Conservation (phyloP, 495 filamentous ascomycete species). For the Penicillium psychrofluorescens region DNA sequence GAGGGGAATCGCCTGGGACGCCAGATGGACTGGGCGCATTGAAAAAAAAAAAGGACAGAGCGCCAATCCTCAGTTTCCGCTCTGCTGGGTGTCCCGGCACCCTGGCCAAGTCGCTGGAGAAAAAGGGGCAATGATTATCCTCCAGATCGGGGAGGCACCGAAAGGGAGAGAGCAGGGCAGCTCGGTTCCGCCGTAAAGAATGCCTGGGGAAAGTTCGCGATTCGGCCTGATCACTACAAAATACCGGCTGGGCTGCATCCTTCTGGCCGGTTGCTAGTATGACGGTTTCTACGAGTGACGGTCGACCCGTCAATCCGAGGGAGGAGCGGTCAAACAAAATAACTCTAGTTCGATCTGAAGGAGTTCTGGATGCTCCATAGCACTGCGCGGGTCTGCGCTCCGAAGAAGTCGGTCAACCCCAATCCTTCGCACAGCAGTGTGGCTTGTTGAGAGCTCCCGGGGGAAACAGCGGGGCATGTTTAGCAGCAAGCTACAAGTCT, state of each 20-base stretch:
- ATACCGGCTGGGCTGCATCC: constrained; percentile 7
- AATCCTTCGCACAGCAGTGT: neutral
- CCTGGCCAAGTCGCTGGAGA: constrained; percentile 6
- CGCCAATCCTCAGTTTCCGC: constrained; percentile 4
- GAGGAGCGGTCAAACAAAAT: constrained; percentile 12
- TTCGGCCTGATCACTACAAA: too few species aligned
- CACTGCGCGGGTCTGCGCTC: neutral
- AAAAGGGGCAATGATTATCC: constrained; percentile 15
- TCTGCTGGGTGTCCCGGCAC: neutral
- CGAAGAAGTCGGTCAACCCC: constrained; percentile 6
- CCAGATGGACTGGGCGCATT: constrained; percentile 5
- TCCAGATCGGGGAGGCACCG: constrained; percentile 11
- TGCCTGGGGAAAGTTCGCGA: neutral
- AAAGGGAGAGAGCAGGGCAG: neutral
- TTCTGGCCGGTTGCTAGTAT: constrained; percentile 7
- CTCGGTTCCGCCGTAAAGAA: constrained; percentile 8
- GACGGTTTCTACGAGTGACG: constrained; percentile 2
- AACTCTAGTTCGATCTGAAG: neutral
- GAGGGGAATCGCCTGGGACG: constrained; percentile 1
- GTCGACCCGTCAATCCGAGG: constrained; percentile 10
- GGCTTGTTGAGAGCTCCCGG: too few species aligned
- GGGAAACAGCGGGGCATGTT: too few species aligned
- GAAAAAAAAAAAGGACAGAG: constrained; percentile 10
- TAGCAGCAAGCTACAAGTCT: too few species aligned
- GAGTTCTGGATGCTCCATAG: neutral